Conservation (phyloP, 1,139 yeast genomes). For the Kodamaea suecica region DNA sequence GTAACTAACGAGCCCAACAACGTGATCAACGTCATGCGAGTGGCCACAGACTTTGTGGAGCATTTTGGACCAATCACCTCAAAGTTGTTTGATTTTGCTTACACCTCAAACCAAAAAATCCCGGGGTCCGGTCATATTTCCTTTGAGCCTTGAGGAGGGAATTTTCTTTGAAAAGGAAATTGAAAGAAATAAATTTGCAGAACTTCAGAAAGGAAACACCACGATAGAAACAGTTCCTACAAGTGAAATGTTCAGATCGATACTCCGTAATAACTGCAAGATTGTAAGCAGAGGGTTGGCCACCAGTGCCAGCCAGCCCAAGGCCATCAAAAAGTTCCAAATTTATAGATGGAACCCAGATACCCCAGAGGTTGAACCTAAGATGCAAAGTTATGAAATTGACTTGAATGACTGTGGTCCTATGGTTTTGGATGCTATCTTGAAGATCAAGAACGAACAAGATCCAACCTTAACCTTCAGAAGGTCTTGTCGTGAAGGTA, state of each 20-base stretch:
- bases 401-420: slow-evolving; percentile 95
- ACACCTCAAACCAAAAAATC: too few relatives aligned
- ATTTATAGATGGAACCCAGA: slow-evolving; percentile 99
- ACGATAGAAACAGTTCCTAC: too few relatives aligned
- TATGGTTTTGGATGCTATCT: slow-evolving; percentile 92
- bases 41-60: too few relatives aligned
- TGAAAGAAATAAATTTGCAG: too few relatives aligned
- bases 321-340: slow-evolving; percentile 76
- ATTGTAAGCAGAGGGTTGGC: slow-evolving; percentile 36
- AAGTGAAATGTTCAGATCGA: slow-evolving; percentile 23
- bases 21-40: too few relatives aligned
- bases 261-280: slow-evolving; percentile 17
- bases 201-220: too few relatives aligned
- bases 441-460: slow-evolving; percentile 94
- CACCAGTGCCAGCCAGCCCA: slow-evolving; percentile 43
- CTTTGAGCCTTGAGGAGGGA: too few relatives aligned
- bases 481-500: slow-evolving; percentile 99
- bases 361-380: slow-evolving; percentile 89
- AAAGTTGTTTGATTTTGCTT: too few relatives aligned
- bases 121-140: too few relatives aligned
- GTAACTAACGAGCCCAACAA: too few relatives aligned
- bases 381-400: slow-evolving; percentile 75
- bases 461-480: slow-evolving; percentile 94
- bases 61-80: too few relatives aligned
- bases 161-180: too few relatives aligned